phyloP scores from a whole-genome alignment of 176 grass and related monocot genomes.

The Carex kokanica region DNA sequence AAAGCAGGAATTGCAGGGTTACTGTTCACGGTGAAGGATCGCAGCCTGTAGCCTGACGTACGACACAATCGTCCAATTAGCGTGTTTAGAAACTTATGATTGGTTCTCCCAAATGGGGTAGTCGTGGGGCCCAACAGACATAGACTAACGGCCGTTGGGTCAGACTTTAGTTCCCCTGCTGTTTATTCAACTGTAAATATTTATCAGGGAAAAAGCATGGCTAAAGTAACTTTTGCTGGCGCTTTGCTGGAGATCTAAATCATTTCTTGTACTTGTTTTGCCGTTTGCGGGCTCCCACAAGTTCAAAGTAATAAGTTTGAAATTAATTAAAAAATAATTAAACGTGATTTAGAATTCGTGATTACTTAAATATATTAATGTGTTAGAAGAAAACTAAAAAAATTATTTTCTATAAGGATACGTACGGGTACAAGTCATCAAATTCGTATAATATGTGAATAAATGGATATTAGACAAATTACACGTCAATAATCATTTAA shows the following conservation, averaged over 20 bases:
- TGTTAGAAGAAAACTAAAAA: too few species aligned
- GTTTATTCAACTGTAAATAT: constrained; percentile 4
- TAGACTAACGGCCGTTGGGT: constrained; percentile 9
- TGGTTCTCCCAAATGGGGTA: constrained; percentile 26
- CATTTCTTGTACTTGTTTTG: not conserved
- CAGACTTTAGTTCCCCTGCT: not conserved
- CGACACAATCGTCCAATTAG: not conserved
- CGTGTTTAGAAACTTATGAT: constrained; percentile 10
- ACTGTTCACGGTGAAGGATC: too few species aligned
- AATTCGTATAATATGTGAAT: too few species aligned
- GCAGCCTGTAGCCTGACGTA: not conserved
- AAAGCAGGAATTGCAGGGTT: too few species aligned
- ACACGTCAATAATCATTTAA: too few species aligned
- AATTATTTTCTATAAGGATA: too few species aligned
- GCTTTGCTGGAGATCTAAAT: constrained; percentile 7
- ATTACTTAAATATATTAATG: not conserved
- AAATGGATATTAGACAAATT: too few species aligned
- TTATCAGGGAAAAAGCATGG: not conserved
- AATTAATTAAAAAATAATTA: not conserved
- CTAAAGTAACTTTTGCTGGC: not conserved
- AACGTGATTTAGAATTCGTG: not conserved
- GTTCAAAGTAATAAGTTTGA: not conserved
- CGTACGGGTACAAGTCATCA: too few species aligned
- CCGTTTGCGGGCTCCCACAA: not conserved
- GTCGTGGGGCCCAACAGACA: not conserved